Evolutionary conservation across 331 rosid genomes (phyloP), one percentile per base, ranked within the genome.

Genomic region (Acacia concinna): DNA sequence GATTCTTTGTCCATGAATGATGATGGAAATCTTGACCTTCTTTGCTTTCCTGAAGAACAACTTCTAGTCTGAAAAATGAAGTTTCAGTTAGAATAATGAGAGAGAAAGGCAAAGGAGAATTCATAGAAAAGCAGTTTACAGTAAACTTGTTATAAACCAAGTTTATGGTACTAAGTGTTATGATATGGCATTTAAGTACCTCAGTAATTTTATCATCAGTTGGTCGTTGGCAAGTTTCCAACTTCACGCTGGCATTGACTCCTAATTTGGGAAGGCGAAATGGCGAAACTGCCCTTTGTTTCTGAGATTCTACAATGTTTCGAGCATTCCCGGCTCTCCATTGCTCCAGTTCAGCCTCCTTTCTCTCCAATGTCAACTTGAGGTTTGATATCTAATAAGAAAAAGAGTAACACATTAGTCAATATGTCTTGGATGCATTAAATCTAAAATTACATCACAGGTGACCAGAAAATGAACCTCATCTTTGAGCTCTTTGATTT

Each of bases 1-100:
- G 84, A 77, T 30, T 96, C 99, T 83, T 89, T 95, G 79, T 93
- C 98, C 11, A 82, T 67, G 31, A 90, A 84, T 41, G 91, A 68
- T 27, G 92, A 87, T 68, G 97, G 99, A 85, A 90, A 88, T 80
- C 97, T 89, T 21, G 91, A 80, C 88, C 99, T 89, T 72, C 98
- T 89, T 72, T 91, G 99, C 88, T 96, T 93, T 57, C 98, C 99
- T 0, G 98, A 93, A 76, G 99, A 96, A 77, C 96, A 93, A 75
- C 98, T 96, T 89, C 97, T 90, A 35, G 91, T 85, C 99, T 96
- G 90, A 82, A 74, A 38, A 85, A 67, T 75, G 43, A 28, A 79
- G 54, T 28, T 74, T 71, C 64, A 64, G 7, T 64, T 68, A 38
- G 47, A 49, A 52, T 77, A 15, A 69, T 25, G 71, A 81, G 62